A percentile compares a stretch with the other conserved stretches of the same genome.
Conservation (phyloP, 129 eudicot species). For the Chrysanthemum makinoi region DNA sequence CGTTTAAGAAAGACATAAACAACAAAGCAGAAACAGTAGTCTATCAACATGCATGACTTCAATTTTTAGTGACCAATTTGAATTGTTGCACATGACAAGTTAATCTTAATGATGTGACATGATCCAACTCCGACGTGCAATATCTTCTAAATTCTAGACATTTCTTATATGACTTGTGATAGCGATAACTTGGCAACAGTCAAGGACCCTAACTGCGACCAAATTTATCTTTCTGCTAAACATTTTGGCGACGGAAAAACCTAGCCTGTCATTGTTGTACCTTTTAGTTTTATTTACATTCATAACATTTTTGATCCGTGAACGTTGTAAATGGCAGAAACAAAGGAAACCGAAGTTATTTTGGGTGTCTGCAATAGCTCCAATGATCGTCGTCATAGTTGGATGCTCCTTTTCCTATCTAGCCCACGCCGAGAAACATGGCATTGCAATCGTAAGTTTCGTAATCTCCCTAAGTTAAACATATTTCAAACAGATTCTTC, state of each 20-base stretch:
- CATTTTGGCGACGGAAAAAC: not conserved
- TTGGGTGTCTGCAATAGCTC: constrained; percentile 88
- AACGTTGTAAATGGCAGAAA: constrained; percentile 45
- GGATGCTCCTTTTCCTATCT: constrained; percentile 75
- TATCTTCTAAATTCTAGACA: too few relatives aligned
- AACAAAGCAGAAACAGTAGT: not conserved
- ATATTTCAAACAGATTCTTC: too few relatives aligned
- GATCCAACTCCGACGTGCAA: too few relatives aligned
- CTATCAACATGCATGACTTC: constrained; percentile 2
- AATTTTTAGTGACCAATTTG: not conserved
- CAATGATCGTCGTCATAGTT: constrained; percentile 52
- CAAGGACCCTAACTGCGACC: not conserved
- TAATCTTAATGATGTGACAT: not conserved
- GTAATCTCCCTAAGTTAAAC: not conserved
- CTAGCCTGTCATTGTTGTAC: not conserved
- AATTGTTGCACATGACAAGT: not conserved
- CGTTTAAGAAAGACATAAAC: not conserved
- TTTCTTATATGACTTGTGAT: too few relatives aligned
- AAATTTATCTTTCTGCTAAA: not conserved
- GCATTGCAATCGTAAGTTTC: constrained; percentile 66
- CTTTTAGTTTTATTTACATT: not conserved
- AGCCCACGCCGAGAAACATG: constrained; percentile 69
- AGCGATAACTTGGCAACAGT: too few relatives aligned
- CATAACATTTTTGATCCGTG: not conserved
- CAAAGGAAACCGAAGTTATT: constrained; percentile 69